Conservation (phyloP, 2,329 filamentous ascomycete genomes). For the Aspergillus quadrilineatus region DNA sequence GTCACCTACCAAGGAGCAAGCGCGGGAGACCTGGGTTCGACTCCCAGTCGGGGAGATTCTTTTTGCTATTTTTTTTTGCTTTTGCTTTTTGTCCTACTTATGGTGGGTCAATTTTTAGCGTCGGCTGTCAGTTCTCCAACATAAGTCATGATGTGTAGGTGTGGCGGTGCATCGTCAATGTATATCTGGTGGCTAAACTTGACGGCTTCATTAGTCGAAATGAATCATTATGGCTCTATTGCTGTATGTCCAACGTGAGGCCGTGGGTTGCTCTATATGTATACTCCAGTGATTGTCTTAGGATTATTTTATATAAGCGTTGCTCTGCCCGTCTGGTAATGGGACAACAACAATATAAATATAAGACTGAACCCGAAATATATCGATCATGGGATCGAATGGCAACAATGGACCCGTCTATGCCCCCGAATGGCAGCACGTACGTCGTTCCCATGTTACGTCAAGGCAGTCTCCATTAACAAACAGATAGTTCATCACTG, state of each 20-base stretch:
- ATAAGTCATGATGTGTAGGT: not conserved
- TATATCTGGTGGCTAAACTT: too few species aligned
- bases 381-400: not conserved
- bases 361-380: not conserved
- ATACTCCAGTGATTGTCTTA: not conserved
- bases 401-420: not conserved
- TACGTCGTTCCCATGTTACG: not conserved
- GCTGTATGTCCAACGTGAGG: not conserved
- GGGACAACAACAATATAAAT: too few species aligned
- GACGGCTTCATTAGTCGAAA: not conserved
- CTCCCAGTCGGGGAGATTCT: constrained; percentile 14
- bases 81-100: not conserved
- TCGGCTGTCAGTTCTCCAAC: not conserved
- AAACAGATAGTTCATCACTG: not conserved
- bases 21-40: constrained; percentile 18
- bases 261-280: not conserved
- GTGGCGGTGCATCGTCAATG: not conserved
- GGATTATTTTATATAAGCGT: too few species aligned
- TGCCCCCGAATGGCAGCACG: constrained; percentile 1
- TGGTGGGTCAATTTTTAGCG: not conserved
- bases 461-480: not conserved
- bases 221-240: constrained; percentile 2
- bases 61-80: not conserved
- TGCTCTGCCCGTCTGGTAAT: too few species aligned
- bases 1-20: constrained; percentile 23